A percentile compares a stretch with the other conserved stretches of the same genome.
Evolutionary conservation across 2,329 filamentous ascomycete species (phyloP).

Genomic region (Blastomyces silverae): DNA sequence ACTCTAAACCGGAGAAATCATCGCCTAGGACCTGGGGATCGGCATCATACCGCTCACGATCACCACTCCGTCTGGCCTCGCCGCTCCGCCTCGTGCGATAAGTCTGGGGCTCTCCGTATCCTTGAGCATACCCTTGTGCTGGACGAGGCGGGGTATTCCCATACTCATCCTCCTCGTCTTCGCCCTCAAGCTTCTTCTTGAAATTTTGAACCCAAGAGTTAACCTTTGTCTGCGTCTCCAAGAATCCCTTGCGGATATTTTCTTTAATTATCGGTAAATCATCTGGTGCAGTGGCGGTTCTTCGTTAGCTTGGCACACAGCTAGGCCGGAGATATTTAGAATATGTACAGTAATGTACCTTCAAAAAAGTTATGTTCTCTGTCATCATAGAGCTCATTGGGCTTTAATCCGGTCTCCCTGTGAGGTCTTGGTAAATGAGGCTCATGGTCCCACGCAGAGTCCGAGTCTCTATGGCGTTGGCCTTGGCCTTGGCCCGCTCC

Average conservation of each 20-base stretch:
- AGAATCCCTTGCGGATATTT: conserved; percentile 87
- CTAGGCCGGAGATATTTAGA: background rate
- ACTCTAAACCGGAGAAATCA: conserved; percentile 66
- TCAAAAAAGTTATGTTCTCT: conserved; percentile 88
- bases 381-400: conserved; percentile 56
- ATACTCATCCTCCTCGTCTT: conserved; percentile 54
- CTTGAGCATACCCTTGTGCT: conserved; percentile 36
- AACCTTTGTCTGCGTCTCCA: conserved; percentile 87
- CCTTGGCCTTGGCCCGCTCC: conserved; percentile 29
- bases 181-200: conserved; percentile 89
- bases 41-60: conserved; percentile 88
- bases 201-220: conserved; percentile 87
- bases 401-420: conserved; percentile 49
- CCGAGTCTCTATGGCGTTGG: conserved; percentile 23
- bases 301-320: background rate
- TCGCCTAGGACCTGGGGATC: conserved; percentile 86
- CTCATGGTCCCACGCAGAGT: conserved; percentile 27
- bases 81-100: conserved; percentile 54
- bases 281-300: conserved; percentile 47
- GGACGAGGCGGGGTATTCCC: conserved; percentile 22
- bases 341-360: conserved; percentile 37
- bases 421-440: conserved; percentile 38
- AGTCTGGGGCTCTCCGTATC: conserved; percentile 32
- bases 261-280: conserved; percentile 89
- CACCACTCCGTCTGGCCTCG: conserved; percentile 67